Evolutionary conservation across 495 filamentous ascomycete genomes (phyloP).

Genomic region (Penicillium soppii): DNA sequence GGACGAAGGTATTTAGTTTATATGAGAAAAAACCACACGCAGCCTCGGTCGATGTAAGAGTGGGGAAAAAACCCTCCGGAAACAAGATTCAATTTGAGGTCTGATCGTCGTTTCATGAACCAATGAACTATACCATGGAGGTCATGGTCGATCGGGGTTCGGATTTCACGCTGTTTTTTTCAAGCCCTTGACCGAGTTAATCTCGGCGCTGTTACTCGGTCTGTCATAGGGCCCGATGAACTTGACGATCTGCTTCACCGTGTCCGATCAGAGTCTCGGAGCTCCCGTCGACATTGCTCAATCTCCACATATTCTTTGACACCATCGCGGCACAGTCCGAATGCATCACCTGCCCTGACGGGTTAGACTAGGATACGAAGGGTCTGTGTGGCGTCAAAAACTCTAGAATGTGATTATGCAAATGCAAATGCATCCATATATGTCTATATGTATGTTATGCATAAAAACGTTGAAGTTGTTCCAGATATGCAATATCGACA

Average conservation of each 20-base stretch:
- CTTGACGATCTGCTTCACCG: not conserved
- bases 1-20: not conserved
- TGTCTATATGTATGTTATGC: too few species aligned
- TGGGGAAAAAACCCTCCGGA: not conserved
- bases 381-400: too few species aligned
- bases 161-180: constrained; percentile 12
- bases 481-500: not conserved
- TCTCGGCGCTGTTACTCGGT: constrained; percentile 6
- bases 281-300: not conserved
- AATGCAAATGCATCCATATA: too few species aligned
- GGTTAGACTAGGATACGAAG: too few species aligned
- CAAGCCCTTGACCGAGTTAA: not conserved
- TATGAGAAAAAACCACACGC: not conserved
- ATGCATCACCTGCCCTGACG: not conserved
- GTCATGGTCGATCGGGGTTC: constrained; percentile 11
- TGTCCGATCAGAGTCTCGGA: not conserved
- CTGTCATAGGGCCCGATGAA: not conserved
- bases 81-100: not conserved
- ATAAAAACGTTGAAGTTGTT: too few species aligned
- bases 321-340: not conserved
- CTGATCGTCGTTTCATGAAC: constrained; percentile 6
- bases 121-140: constrained; percentile 13
- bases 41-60: not conserved
- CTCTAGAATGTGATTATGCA: too few species aligned
- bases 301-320: not conserved